Evolutionary conservation across 257 asterid genomes (phyloP).

Genomic region (Penstemon eatonii): DNA sequence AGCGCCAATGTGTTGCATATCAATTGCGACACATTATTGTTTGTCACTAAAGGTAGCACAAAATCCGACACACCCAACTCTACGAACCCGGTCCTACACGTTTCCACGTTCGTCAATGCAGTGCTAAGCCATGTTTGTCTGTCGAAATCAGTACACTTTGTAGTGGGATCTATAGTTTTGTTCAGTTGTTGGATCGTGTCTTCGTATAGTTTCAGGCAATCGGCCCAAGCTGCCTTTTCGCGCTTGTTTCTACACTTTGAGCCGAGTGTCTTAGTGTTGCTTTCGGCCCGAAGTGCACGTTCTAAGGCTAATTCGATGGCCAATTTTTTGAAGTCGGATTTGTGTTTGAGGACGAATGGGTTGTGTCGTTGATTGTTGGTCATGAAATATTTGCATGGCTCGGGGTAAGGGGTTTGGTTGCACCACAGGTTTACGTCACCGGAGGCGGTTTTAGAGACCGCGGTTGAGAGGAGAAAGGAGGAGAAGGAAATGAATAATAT

Average conservation of each 20-base stretch:
- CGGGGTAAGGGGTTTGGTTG: constrained; percentile 62
- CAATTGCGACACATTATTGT: constrained; percentile 47
- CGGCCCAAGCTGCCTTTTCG: constrained; percentile 70
- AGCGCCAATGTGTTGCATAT: constrained; percentile 63
- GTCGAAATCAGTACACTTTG: constrained; percentile 52
- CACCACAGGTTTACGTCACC: constrained; percentile 48
- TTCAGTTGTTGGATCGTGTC: constrained; percentile 51
- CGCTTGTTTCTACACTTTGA: constrained; percentile 41
- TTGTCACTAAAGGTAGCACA: constrained; percentile 45
- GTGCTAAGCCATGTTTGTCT: constrained; percentile 73
- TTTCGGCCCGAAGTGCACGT: constrained; percentile 41
- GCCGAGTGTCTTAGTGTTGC: constrained; percentile 42
- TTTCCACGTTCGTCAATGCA: constrained; percentile 66
- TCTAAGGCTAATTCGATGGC: constrained; percentile 47
- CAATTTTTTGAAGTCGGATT: constrained; percentile 46
- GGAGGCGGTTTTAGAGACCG: constrained; percentile 12
- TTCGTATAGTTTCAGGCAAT: constrained; percentile 55
- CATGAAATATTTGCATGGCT: constrained; percentile 57
- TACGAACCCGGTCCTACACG: constrained; percentile 56
- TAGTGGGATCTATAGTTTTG: constrained; percentile 42
- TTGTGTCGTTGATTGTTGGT: constrained; percentile 3
- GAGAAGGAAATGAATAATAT: constrained; percentile 28
- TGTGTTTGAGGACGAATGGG: constrained; percentile 31
- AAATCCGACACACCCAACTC: constrained; percentile 54
- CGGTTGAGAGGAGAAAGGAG: constrained; percentile 21